Base-by-base conservation (phyloP, 164 flowering plant species). In the Aristolochia californica region DNA sequence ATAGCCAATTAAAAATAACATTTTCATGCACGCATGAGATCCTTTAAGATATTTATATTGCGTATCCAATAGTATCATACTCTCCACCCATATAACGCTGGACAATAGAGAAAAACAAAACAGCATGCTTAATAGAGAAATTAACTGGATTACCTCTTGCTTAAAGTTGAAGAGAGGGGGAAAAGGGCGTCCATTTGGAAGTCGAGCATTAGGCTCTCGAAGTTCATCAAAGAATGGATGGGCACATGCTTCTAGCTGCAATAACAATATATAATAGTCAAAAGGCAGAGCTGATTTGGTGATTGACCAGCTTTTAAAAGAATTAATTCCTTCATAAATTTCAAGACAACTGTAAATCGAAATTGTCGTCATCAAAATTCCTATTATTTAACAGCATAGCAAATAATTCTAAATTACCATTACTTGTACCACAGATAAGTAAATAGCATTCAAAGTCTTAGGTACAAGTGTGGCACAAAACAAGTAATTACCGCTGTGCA, bases 141-240 rank as follows among this genome's bases (percentile, higher is more conserved):
- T n/a, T 47, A 26, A 13, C 45, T 49, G 20, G 22, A 78, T 44
- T 74, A 90, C 97, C 70, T 90, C 97, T 62, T 85, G 96, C 55
- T 82, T 85, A 57, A 90, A 90, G 71, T 90, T 81, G 75, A 90
- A 90, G 25, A 90, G 84, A 18, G 89, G 83, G 2, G 97, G 97
- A 61, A 91, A 75, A 34, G 85, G 88, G 27, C 86, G 91, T 17
- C 91, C 88, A 75, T 87, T 87, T 54, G 97, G 97, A 44, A 90
- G 80, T 52, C 91, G 87, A 10, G 83, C 86, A 85, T 83, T 87
- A 45, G 89, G 85, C 59, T 87, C 91, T 0, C 97, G 85, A 27
- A 89, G 91, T 66, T 86, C 97, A 70, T 89, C 91, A 68, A 89
- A 89, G 81, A 88, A 88, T 49, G 91, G 80, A 78, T 90, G 97